Evolutionary conservation across 192 early-diverging fungal genomes (phyloP), one percentile per base, ranked within the genome.

Genomic region (Gaertneriomyces semiglobifer): DNA sequence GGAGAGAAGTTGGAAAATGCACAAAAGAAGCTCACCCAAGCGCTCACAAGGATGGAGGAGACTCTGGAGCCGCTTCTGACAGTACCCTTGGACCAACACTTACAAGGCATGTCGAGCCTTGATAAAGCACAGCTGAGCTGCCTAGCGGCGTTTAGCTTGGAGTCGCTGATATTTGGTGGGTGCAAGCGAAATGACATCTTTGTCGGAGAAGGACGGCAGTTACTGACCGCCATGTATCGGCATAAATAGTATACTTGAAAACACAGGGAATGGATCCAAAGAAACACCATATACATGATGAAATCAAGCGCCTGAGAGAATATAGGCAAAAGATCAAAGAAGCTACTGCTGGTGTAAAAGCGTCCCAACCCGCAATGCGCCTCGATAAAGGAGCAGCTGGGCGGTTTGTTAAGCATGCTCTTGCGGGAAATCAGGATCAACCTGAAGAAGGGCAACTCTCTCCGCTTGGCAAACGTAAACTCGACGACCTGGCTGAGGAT

Each of bases 71-170:
- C 68, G 8, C 19, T 62, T 11, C 42, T 62, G 52, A 52, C 16
- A 4, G 7, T 9, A 40, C 70, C 70, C 11, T 25, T 71, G 16
- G 70, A 71, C 8, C 39, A 66, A 33, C 70, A 59, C 52, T 45
- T 65, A 8, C 44, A 18, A 11, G 58, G 43, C 14, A 62, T 71
- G 2, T 58, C 51, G 7, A 12, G 43, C 33, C 41, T 60, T 4
- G 63, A 71, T 39, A 44, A 63, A 16, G 70, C 70, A 9, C 55
- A 71, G 51, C 53, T 71, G 55, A 63, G 66, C 12, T 45, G 65
- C 2, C 47, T 61, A 14, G 25, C 66, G 33, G 63, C 63, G 9
- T 71, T 71, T 60, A 63, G 63, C 3, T 16, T 71, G 16, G 66
- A 71, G 42, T 50, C 63, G 4, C 18, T 71, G 11, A 40, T 51